Conservation (phyloP, 164 flowering plant species). For the Kingdonia uniflora region DNA sequence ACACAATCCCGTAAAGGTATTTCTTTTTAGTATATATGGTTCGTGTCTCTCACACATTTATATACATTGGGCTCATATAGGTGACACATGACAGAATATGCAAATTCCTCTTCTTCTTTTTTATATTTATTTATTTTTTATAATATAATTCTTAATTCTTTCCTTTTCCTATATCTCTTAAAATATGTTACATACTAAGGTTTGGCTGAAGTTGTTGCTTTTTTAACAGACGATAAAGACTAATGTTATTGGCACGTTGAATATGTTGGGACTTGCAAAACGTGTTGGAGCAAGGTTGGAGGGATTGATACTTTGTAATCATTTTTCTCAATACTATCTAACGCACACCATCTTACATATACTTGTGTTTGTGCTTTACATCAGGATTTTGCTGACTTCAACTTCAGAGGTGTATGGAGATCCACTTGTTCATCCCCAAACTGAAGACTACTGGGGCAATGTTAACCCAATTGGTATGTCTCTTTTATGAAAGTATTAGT, state of each 20-base stretch:
- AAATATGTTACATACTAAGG: no score
- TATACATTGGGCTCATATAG: no score
- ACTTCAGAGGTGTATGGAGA: conserved; percentile 99
- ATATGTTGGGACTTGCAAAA: conserved; percentile 98
- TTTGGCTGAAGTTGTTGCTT: not conserved
- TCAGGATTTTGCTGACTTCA: conserved; percentile 87
- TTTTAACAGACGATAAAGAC: conserved; percentile 77
- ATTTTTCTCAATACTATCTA: no score
- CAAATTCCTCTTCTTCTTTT: not conserved
- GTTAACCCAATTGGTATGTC: conserved; percentile 90
- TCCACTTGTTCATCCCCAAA: conserved; percentile 94
- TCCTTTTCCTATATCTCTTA: no score
- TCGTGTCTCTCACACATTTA: no score
- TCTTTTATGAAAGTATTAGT: not conserved
- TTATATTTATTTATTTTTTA: not conserved
- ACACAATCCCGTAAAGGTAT: conserved; percentile 79
- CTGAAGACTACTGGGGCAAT: conserved; percentile 95
- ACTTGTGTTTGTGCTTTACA: conserved; percentile 1
- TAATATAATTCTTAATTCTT: no score
- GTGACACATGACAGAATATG: no score
- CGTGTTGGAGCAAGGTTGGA: conserved; percentile 92
- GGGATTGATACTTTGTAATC: not conserved
- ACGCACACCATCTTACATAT: no score
- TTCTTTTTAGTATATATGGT: conserved; percentile 17
- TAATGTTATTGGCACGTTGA: conserved; percentile 93